Evolutionary conservation across 176 grass and related monocot species (phyloP), one percentile per base, ranked within the genome.

Genomic region (Olyra latifolia): DNA sequence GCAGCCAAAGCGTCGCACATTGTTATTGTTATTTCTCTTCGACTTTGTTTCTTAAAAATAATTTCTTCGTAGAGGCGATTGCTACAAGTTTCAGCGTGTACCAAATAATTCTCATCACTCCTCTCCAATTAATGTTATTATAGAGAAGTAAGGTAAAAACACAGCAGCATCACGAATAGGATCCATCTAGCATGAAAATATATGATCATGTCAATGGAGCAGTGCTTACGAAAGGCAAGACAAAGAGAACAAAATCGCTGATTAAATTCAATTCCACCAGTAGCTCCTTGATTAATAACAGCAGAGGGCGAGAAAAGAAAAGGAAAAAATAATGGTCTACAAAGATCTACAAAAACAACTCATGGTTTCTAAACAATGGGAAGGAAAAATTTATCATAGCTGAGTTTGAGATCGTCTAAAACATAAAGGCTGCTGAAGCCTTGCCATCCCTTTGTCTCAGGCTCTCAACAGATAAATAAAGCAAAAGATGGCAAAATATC

Each of bases 211-310:
- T 8, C 76, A 71, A 71, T 55, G 25, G 52, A 69, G 75, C 68
- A 84, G 62, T 58, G 66, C 72, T 13, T 41, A 58, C 0, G 10
- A 88, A 38, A 29, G 2, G 13, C 25, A 70, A 45, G 52, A 11
- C 46, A 43, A 40, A n/a, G 16, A 13, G 44, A 53, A 16, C 54
- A 39, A 52, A 62, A 68, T 19, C 12, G 60, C 59, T 32, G 19
- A 77, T 15, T 60, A 25, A 77, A 77, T 77, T 71, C 4, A 77
- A 40, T 80, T 77, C 45, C 72, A 78, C 74, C 73, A 78, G 65
- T 77, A 78, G 49, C 67, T 83, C 85, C 82, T 77, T 81, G 65
- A 85, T 89, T 68, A 59, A 81, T 85, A 82, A 92, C 87, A 88
- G 82, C 45, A 72, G 52, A 66, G 60, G 41, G 48, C 27, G 71